Evolutionary conservation across 1,284 basidiomycete genomes (phyloP), one percentile per base, ranked within the genome.

Genomic region (Tilletia setariae): DNA sequence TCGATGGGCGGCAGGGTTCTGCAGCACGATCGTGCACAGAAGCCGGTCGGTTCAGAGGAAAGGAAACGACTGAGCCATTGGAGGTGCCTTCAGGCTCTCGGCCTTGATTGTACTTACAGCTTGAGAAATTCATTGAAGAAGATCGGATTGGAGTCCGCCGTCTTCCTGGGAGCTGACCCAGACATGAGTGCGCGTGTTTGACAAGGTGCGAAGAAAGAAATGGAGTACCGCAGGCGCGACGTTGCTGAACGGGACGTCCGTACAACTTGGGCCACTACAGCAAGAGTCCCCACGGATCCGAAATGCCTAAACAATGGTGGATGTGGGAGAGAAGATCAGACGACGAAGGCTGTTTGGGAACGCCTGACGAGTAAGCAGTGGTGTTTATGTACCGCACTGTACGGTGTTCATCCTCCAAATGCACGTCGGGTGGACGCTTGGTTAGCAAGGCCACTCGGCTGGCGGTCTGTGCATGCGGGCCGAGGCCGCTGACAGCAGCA

Each of bases 41-140:
- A 56, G 28, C 1, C 21, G 21, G 28, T 11, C n/a, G 11, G 2
- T 1, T 53, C 51, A 61, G 56, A 25, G 16, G 46, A 6, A 23
- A 4, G 51, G 21, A 23, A 56, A 25, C 11, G n/a, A 7, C 21
- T 6, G 16, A 28, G 19, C 51, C 6, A 59, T 25, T 25, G 53
- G 8, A 25, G 21, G n/a, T 30, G 1, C 15, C 7, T 61, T 2
- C 2, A 16, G 16, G 19, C 30, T 16, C 25, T 11, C 15, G 13
- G 56, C 16, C 13, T 0, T 1, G n/a, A 19, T 30, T 2, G 11
- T 6, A 61, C 56, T 40, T 15, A 61, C 56, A 61, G 56, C 56
- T 61, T 61, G 56, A 61, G 56, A 30, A 61, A 61, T 30, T 61
- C 56, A 30, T 61, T 61, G 30, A 61, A 30, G 56, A 61, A 61